Evolutionary conservation across 2,329 filamentous ascomycete species (phyloP), one percentile per base, ranked within the genome.

Genomic region (Botrytis sinoallii): DNA sequence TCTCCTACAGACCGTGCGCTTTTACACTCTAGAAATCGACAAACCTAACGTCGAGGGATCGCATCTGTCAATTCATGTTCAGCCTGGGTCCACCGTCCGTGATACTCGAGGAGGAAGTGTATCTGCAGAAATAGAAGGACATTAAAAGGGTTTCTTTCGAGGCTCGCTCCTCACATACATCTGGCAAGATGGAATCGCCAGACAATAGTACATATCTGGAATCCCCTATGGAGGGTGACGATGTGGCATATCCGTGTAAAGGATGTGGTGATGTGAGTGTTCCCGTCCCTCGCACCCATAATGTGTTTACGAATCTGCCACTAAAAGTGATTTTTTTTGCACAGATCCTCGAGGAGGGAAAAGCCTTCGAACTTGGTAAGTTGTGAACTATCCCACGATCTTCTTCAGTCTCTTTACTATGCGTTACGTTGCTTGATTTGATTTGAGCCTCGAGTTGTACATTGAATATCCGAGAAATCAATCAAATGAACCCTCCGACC

Each of bases 281-380:
- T 79, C 75, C 76, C 75, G 69, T 71, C 60, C 67, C 42, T 60
- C 44, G 29, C 22, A 42, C 29, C 29, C 29, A 68, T 48, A 48
- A 72, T 29, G 52, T 72, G 38, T 72, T 66, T 44, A 46, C 52
- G 61, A 60, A 68, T 59, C 46, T 68, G 44, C 73, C 72, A 73
- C 79, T 80, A 75, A 79, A 72, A n/a, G 48, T 75, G 70, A 69
- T 74, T 76, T 68, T 59, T 59, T 68, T 60, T 68, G 70, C 70
- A 68, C 82, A 98, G 94, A 97, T 98, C 78, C 88, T 99, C 32
- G 96, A 99, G 84, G 96, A 99, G 87, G 96, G 96, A 79, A 98
- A 98, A 84, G 96, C 96, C 70, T 99, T 97, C 80, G 96, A 99
- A 85, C 88, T 99, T 80, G 94, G 95, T 98, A 85, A 81, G 88